Conservation (phyloP, 1,139 yeast species). For the Lodderomyces metapsilosis region DNA sequence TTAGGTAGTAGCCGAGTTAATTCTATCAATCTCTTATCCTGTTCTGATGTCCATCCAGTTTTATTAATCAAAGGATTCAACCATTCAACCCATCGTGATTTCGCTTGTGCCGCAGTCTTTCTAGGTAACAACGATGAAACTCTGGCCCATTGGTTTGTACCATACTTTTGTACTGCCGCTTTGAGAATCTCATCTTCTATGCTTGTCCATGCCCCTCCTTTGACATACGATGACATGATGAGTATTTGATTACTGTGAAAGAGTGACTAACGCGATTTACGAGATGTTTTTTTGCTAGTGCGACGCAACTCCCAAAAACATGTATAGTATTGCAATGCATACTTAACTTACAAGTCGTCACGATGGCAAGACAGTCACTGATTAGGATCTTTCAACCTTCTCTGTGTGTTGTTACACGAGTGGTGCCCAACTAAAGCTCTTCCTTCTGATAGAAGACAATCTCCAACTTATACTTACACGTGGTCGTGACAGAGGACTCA, state of each 20-base stretch:
- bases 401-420: too few species aligned
- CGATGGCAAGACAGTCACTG: too few species aligned
- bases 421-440: too few species aligned
- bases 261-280: not conserved
- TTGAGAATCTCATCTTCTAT: conserved; percentile 86
- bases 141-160: conserved; percentile 91
- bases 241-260: too few species aligned
- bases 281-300: too few species aligned
- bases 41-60: conserved; percentile 68
- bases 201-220: conserved; percentile 90
- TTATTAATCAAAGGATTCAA: conserved; percentile 71
- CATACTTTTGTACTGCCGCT: conserved; percentile 92
- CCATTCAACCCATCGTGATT: conserved; percentile 91
- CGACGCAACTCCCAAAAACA: too few species aligned
- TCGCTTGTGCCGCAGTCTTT: conserved; percentile 89
- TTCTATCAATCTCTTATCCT: conserved; percentile 69
- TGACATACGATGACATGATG: conserved; percentile 56
- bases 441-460: too few species aligned
- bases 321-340: too few species aligned
- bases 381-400: too few species aligned
- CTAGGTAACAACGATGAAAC: conserved; percentile 83
- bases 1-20: conserved; percentile 77
- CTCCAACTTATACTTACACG: too few species aligned
- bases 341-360: too few species aligned
- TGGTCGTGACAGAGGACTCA: too few species aligned